Conservation (phyloP, 2,329 filamentous ascomycete species). For the Alternaria sp. region DNA sequence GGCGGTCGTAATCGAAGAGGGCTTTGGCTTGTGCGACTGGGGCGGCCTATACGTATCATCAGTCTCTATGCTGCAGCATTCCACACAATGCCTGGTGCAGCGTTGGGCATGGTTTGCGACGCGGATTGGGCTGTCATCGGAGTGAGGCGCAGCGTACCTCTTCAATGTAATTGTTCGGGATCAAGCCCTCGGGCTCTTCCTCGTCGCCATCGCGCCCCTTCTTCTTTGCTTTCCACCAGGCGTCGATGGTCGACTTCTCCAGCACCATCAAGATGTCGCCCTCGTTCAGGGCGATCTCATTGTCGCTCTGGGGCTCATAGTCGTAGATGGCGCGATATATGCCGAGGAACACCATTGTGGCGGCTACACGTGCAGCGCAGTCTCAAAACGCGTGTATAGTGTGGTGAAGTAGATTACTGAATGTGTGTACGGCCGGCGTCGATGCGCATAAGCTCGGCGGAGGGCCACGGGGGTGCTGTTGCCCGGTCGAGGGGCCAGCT, state of each 20-base stretch:
- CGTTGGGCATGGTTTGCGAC: conserved; percentile 2
- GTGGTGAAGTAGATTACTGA: conserved; percentile 18
- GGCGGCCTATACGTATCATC: conserved; percentile 55
- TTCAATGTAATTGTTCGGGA: conserved; percentile 95
- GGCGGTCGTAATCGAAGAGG: conserved; percentile 97
- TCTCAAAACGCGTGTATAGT: not conserved
- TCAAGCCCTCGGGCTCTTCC: conserved; percentile 86
- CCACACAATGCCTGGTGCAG: not conserved
- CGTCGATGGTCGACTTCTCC: conserved; percentile 75
- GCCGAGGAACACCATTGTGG: conserved; percentile 84
- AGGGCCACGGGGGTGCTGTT: conserved; percentile 28
- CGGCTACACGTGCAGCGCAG: conserved; percentile 23
- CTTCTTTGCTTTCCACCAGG: conserved; percentile 98
- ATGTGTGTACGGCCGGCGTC: conserved; percentile 19
- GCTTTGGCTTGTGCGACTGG: conserved; percentile 77
- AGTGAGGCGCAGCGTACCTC: conserved; percentile 63
- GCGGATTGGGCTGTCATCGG: not conserved
- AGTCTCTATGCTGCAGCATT: not conserved
- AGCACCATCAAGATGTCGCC: conserved; percentile 88
- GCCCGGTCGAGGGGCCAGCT: conserved; percentile 32
- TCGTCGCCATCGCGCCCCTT: conserved; percentile 79
- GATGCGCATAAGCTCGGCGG: conserved; percentile 40
- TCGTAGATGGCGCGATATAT: conserved; percentile 92
- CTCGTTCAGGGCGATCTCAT: conserved; percentile 83
- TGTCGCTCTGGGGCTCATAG: conserved; percentile 84